Base-by-base conservation (phyloP, 768 basidiomycete species). In the Megacollybia marginata region DNA sequence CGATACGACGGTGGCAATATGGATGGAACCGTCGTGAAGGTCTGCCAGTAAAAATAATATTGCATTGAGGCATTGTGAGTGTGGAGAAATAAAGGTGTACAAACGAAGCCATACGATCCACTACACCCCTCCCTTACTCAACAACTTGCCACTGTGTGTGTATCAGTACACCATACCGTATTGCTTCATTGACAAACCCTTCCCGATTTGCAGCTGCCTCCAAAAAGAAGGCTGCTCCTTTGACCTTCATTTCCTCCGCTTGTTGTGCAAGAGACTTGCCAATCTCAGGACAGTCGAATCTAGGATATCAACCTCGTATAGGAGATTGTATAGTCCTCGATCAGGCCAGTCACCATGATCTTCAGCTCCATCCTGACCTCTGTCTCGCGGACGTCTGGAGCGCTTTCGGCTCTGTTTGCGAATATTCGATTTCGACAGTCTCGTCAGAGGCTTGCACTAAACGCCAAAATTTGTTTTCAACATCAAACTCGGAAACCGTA, bases 381-480 rank as follows among this genome's bases (percentile, higher is more conserved):
- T 75, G 31, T 80, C 75, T 51, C 78, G 76, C 46, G 81, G 76
- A 49, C 81, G 72, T 47, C 82, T 75, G 16, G 83, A 73, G n/a
- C 86, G 84, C 61, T 88, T 88, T 48, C 87, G 76, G 53, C 81
- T 84, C 58, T 86, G 83, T 64, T 90, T 91, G 48, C 88, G 83
- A 46, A 85, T 99, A 99, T 66, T 99, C 96, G 33, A 98, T 85
- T 65, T 99, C 96, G 15, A 99, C 93, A 0, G 91, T 94, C 62
- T 98, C 94, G 40, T 77, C 72, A 49, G 81, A 78, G 15, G 87
- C 88, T 65, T 96, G 88, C 9, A 97, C 93, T 46, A 99, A 77
- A 33, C 93, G 78, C 96, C 96, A 99, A 59, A 98, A 99, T 65
- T 99, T 94, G 44, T 76, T 74, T 72, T 99, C 96, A 9, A 97